Evolutionary conservation across 495 filamentous ascomycete genomes (phyloP).

Genomic region (Daldinia loculata): DNA sequence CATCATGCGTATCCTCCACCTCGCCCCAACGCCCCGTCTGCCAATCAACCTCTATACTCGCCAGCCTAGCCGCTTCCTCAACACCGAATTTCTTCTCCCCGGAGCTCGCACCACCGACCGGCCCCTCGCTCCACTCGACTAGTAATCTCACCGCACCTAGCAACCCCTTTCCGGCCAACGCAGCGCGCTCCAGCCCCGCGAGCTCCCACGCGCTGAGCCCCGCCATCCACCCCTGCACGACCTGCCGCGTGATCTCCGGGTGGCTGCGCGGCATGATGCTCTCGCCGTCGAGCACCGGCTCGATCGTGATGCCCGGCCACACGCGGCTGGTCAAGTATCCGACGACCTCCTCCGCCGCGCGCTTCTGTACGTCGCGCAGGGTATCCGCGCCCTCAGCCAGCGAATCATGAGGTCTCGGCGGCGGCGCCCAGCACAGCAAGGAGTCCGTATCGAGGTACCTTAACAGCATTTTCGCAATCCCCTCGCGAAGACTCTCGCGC

Average conservation of each 20-base stretch:
- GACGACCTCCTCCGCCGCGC: conserved; percentile 71
- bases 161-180: conserved; percentile 86
- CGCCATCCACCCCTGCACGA: conserved; percentile 81
- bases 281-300: conserved; percentile 74
- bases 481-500: conserved; percentile 53
- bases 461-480: conserved; percentile 73
- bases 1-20: conserved; percentile 98
- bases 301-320: conserved; percentile 86
- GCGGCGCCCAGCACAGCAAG: conserved; percentile 88
- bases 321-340: conserved; percentile 72
- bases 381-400: conserved; percentile 53
- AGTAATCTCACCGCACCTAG: conserved; percentile 78
- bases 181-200: conserved; percentile 82
- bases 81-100: conserved; percentile 61
- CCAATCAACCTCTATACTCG: conserved; percentile 86
- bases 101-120: conserved; percentile 48
- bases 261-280: conserved; percentile 78
- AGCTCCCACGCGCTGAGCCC: conserved; percentile 78
- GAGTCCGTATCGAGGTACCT: conserved; percentile 92
- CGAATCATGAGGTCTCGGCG: conserved; percentile 49
- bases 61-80: conserved; percentile 77
- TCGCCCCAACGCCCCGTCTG: conserved; percentile 93
- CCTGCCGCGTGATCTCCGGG: conserved; percentile 72
- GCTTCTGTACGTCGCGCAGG: conserved; percentile 76
- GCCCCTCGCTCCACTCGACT: conserved; percentile 86